Evolutionary conservation across 345 rosid genomes (phyloP).

Genomic region (Clausena lansium): DNA sequence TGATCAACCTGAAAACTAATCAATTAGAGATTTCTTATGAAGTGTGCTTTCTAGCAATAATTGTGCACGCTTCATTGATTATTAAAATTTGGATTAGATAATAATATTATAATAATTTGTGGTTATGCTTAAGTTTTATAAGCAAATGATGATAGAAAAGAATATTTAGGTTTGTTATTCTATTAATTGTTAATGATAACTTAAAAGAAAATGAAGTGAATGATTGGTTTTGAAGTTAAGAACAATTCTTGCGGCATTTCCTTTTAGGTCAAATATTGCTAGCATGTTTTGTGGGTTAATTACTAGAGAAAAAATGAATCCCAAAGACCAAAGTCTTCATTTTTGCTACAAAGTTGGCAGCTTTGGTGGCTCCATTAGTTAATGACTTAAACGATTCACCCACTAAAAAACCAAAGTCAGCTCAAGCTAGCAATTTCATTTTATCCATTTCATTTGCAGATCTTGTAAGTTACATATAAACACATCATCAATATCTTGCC

Average conservation of each 20-base stretch:
- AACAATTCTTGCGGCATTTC: no score
- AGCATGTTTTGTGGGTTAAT: background rate
- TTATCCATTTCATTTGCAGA: background rate
- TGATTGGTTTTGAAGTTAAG: background rate
- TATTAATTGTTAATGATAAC: background rate
- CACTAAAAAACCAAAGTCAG: constrained; percentile 5
- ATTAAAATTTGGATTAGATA: no score
- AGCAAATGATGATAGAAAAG: background rate
- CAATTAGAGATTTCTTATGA: no score
- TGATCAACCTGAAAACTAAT: no score
- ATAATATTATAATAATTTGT: background rate
- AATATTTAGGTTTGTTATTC: background rate
- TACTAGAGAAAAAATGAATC: background rate
- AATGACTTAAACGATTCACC: background rate
- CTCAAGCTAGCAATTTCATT: background rate
- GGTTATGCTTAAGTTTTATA: no score
- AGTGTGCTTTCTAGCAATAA: no score
- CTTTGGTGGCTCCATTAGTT: background rate
- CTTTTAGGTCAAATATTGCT: background rate
- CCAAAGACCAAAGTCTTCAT: background rate
- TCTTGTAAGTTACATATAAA: background rate
- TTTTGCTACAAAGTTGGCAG: background rate
- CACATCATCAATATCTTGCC: background rate
- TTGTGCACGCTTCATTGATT: no score
- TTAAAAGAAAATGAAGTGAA: background rate